phyloP scores from a whole-genome alignment of 768 basidiomycete species.

The Xerocomellus amylosporus region DNA sequence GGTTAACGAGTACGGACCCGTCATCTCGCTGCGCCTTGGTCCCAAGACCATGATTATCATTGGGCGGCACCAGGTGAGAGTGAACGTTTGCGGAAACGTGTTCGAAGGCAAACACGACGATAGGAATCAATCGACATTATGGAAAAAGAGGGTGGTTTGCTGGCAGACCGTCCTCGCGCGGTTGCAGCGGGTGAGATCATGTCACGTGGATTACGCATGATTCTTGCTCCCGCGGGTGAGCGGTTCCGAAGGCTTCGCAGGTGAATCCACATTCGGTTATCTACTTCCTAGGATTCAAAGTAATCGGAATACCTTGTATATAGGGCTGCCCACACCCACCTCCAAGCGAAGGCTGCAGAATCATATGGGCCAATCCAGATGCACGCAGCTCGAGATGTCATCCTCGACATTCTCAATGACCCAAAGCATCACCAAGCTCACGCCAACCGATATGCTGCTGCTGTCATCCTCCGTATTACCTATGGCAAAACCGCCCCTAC shows the following conservation, averaged over 20 bases:
- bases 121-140: slow-evolving; percentile 63
- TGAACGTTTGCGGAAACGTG: background rate
- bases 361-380: slow-evolving; percentile 51
- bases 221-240: slow-evolving; percentile 56
- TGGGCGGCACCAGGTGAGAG: slow-evolving; percentile 37
- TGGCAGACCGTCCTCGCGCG: slow-evolving; percentile 53
- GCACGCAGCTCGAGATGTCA: slow-evolving; percentile 30
- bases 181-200: slow-evolving; percentile 61
- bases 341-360: slow-evolving; percentile 50
- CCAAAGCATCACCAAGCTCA: slow-evolving; percentile 51
- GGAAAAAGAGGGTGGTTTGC: slow-evolving; percentile 59
- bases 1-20: slow-evolving; percentile 58
- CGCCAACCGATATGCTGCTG: slow-evolving; percentile 43
- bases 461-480: slow-evolving; percentile 35
- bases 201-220: slow-evolving; percentile 55
- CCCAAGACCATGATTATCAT: slow-evolving; percentile 31
- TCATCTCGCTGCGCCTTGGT: slow-evolving; percentile 57
- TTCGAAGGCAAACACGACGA: background rate
- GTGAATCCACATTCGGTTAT: slow-evolving; percentile 27
- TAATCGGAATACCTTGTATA: background rate
- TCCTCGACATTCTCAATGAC: slow-evolving; percentile 32
- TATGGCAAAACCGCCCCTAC: slow-evolving; percentile 36
- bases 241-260: slow-evolving; percentile 60
- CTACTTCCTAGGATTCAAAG: background rate
- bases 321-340: slow-evolving; percentile 57